Evolutionary conservation across 805 yeast species (phyloP).

Genomic region (Torulaspora franciscae): DNA sequence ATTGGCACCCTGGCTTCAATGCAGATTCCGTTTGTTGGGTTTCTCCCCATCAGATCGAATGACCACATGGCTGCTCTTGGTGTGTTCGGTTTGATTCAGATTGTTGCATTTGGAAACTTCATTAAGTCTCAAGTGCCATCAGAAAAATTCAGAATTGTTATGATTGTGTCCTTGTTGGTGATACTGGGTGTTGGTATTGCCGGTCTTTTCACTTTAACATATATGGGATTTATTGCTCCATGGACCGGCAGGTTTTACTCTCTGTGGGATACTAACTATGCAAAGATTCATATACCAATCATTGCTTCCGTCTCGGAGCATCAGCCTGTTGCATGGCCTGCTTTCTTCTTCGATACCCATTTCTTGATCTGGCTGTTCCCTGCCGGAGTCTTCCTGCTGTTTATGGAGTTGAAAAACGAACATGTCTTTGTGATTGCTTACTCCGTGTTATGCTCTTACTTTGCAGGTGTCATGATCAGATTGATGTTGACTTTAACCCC

Average conservation of each 20-base stretch:
- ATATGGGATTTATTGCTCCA: conserved; percentile 92
- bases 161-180: conserved; percentile 53
- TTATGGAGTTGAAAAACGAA: conserved; percentile 86
- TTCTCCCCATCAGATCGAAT: conserved; percentile 91
- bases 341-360: conserved; percentile 91
- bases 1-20: conserved; percentile 96
- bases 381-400: conserved; percentile 86
- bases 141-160: conserved; percentile 64
- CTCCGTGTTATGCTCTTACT: conserved; percentile 89
- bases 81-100: conserved; percentile 89
- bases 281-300: conserved; percentile 96
- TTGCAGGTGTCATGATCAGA: conserved; percentile 99
- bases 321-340: conserved; percentile 99
- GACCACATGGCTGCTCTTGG: conserved; percentile 99
- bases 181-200: conserved; percentile 59
- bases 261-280: conserved; percentile 96
- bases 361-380: conserved; percentile 98
- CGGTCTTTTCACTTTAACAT: conserved; percentile 75
- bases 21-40: conserved; percentile 99
- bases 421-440: conserved; percentile 90
- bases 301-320: conserved; percentile 98
- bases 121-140: conserved; percentile 69
- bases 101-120: conserved; percentile 81
- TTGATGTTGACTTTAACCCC: conserved; percentile 96
- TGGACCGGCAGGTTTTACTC: conserved; percentile 99